Conservation (phyloP, 1,139 yeast species). For the Hansenula lynferdii region DNA sequence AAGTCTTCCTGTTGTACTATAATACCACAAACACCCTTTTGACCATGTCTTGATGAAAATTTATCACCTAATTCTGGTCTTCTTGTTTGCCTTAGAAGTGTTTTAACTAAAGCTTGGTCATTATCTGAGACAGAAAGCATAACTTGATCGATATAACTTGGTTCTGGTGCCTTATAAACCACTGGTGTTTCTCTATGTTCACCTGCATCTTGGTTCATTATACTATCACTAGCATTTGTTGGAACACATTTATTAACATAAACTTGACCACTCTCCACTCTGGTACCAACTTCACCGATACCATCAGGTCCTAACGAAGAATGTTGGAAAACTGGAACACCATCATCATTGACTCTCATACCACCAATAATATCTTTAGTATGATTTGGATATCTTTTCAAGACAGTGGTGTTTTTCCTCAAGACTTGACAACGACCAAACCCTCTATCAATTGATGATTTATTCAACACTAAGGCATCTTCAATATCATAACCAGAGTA, state of each 20-base stretch:
- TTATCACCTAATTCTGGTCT: constrained; percentile 98
- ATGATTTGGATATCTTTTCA: constrained; percentile 91
- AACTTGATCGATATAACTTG: constrained; percentile 92
- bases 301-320: constrained; percentile 91
- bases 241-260: constrained; percentile 93
- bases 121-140: constrained; percentile 96
- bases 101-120: constrained; percentile 92
- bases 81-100: constrained; percentile 88
- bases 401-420: constrained; percentile 81
- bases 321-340: constrained; percentile 83
- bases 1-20: constrained; percentile 95
- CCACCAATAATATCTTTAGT: constrained; percentile 89
- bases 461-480: constrained; percentile 94
- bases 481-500: constrained; percentile 99
- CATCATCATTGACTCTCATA: constrained; percentile 79
- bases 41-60: constrained; percentile 96
- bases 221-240: constrained; percentile 74
- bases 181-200: constrained; percentile 88
- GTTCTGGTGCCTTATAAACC: constrained; percentile 90
- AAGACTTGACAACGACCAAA: constrained; percentile 98
- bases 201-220: constrained; percentile 41
- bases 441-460: constrained; percentile 92
- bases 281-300: constrained; percentile 91
- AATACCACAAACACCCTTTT: constrained; percentile 98
- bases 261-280: constrained; percentile 88